Base-by-base conservation (phyloP, 345 rosid species). In the Microthlaspi erraticum region DNA sequence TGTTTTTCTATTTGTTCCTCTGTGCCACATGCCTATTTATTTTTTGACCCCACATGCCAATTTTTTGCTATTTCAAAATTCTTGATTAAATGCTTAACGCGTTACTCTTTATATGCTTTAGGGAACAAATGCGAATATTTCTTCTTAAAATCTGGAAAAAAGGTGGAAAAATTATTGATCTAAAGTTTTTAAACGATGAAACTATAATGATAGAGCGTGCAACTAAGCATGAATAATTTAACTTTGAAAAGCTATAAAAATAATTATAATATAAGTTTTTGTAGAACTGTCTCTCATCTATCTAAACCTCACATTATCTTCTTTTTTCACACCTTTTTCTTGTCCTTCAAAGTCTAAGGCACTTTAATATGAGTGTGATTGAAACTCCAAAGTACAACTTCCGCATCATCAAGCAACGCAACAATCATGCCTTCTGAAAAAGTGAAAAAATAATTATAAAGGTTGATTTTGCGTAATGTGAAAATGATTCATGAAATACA, bases 1-100 rank as follows among this genome's bases (percentile, higher is more conserved):
- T 51, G 55, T 72, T 72, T 72, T 61, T 72, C 18, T 54, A 34
- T 19, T 19, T 61, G 41, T 59, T 70, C 74, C 64, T 70, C 66
- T 59, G 14, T 49, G 59, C 42, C 74, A 59, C 74, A 20, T 70
- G 59, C 49, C 49, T 12, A 8, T 17, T 59, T 46, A 6, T 0
- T 54, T 42, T 67, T 26, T 26, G 29, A 26, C 29, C 29, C 42
- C 74, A 59, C 74, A 20, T 70, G 59, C 49, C 49, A 18, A 5
- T 17, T 59, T 46, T 6, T 0, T 54, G n/a, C n/a, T 42, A 26
- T 26, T 67, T 26, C 11, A n/a, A 3, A 0, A 10, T 44, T 31
- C 6, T 8, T 53, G 6, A 32, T 32, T 32, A 32, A 7, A 3
- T 7, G n/a, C 31, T 52, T 53, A 26, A 26, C 29, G 29, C 12